phyloP scores from a whole-genome alignment of 768 basidiomycete genomes.

The Auricularia auricula-judae region DNA sequence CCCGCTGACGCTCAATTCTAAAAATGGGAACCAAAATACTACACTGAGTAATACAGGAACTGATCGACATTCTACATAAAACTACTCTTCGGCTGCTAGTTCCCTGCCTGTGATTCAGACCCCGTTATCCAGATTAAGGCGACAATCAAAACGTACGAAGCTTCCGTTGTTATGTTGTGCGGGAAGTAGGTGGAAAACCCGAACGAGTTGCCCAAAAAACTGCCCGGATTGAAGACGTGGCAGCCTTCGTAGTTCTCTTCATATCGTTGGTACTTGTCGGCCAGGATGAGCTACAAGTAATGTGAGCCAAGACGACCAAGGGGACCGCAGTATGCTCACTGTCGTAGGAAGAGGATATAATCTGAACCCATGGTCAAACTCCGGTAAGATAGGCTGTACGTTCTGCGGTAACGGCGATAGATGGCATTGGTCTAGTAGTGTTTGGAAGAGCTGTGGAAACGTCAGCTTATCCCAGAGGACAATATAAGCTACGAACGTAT shows the following conservation, averaged over 20 bases:
- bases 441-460: constrained; percentile 72
- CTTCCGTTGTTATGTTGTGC: constrained; percentile 72
- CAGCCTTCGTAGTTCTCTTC: constrained; percentile 96
- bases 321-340: constrained; percentile 33
- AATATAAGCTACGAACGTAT: constrained; percentile 49
- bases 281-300: constrained; percentile 62
- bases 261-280: constrained; percentile 93
- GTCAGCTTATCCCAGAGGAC: constrained; percentile 2
- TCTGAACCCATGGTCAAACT: constrained; percentile 85
- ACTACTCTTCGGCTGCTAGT: not conserved
- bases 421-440: constrained; percentile 90
- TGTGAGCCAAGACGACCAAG: not conserved
- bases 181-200: constrained; percentile 89
- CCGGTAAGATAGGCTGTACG: constrained; percentile 78
- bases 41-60: too few relatives aligned
- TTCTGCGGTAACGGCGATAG: constrained; percentile 77
- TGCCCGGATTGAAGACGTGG: constrained; percentile 97
- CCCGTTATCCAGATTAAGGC: not conserved
- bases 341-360: constrained; percentile 90
- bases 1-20: too few relatives aligned
- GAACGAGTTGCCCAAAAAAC: constrained; percentile 73
- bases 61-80: not conserved
- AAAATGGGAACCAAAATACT: too few relatives aligned
- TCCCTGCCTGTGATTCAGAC: not conserved
- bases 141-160: constrained; percentile 40